These are phyloP conservation scores for Polysphondylium violaceum DNA, from an alignment of 78 protist genomes.

Conservation along the genomic window DNA sequence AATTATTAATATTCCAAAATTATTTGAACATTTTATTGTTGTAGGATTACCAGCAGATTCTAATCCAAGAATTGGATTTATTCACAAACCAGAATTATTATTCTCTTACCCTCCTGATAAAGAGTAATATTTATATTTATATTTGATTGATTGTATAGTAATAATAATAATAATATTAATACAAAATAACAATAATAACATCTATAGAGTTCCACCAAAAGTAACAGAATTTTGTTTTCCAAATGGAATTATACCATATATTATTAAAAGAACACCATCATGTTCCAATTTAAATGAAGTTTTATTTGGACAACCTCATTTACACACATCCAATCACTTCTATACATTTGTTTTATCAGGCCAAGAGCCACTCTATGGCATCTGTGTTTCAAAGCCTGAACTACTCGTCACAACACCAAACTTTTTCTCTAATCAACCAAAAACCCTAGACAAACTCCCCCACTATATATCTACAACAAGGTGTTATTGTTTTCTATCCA, in stretches of 20 bases:
- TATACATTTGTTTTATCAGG: slow-evolving; percentile 66
- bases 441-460: slow-evolving; percentile 25
- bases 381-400: slow-evolving; percentile 71
- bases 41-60: slow-evolving; percentile 41
- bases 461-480: slow-evolving; percentile 59
- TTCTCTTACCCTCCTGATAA: slow-evolving; percentile 57
- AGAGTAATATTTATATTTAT: slow-evolving; percentile 8
- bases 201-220: slow-evolving; percentile 58
- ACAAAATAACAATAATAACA: neutral
- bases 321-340: slow-evolving; percentile 40
- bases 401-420: slow-evolving; percentile 53
- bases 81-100: slow-evolving; percentile 45
- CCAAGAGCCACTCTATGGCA: slow-evolving; percentile 67
- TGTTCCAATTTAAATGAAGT: slow-evolving; percentile 49
- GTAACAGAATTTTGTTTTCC: slow-evolving; percentile 73
- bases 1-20: neutral
- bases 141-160: neutral
- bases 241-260: slow-evolving; percentile 55
- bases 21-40: slow-evolving; percentile 69
- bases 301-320: slow-evolving; percentile 65
- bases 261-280: slow-evolving; percentile 60
- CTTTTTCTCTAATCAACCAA: slow-evolving; percentile 60
- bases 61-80: slow-evolving; percentile 45
- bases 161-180: neutral
- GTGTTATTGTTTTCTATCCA: slow-evolving; percentile 69